Conservation (phyloP, 352 stramenopile genomes). For the Phytophthora tentaculata region DNA sequence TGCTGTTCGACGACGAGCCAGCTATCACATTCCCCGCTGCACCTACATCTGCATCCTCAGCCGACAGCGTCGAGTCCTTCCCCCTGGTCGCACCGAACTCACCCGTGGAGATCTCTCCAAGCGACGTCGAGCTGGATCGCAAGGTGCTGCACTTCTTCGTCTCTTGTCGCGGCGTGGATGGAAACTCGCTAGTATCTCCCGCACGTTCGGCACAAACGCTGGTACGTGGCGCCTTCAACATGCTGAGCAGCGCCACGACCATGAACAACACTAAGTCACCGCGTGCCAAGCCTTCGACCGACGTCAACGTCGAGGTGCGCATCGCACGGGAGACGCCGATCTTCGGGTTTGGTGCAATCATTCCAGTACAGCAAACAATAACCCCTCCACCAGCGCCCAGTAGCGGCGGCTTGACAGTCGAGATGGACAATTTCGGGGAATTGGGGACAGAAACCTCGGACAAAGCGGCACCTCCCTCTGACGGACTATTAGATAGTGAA, state of each 20-base stretch:
- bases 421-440: slow-evolving; percentile 26
- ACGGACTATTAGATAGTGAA: slow-evolving; percentile 52
- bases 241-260: slow-evolving; percentile 52
- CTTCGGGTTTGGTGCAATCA: slow-evolving; percentile 23
- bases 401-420: slow-evolving; percentile 7
- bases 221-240: slow-evolving; percentile 76
- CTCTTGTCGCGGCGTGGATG: slow-evolving; percentile 66
- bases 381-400: not conserved
- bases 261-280: slow-evolving; percentile 50
- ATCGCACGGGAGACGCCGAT: slow-evolving; percentile 59
- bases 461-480: slow-evolving; percentile 18
- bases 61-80: slow-evolving; percentile 7
- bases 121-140: slow-evolving; percentile 12
- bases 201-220: slow-evolving; percentile 73
- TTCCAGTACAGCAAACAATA: slow-evolving; percentile 1
- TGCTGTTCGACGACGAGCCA: slow-evolving; percentile 54
- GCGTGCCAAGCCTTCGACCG: slow-evolving; percentile 53
- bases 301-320: slow-evolving; percentile 77
- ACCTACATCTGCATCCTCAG: slow-evolving; percentile 7
- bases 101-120: slow-evolving; percentile 4
- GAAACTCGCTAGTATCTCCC: slow-evolving; percentile 52
- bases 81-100: slow-evolving; percentile 2
- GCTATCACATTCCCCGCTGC: slow-evolving; percentile 6
- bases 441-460: slow-evolving; percentile 12
- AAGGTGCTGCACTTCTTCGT: slow-evolving; percentile 73